Evolutionary conservation across 768 basidiomycete genomes (phyloP), one percentile per base, ranked within the genome.

Genomic region (Chalciporus sphaerocephalus): DNA sequence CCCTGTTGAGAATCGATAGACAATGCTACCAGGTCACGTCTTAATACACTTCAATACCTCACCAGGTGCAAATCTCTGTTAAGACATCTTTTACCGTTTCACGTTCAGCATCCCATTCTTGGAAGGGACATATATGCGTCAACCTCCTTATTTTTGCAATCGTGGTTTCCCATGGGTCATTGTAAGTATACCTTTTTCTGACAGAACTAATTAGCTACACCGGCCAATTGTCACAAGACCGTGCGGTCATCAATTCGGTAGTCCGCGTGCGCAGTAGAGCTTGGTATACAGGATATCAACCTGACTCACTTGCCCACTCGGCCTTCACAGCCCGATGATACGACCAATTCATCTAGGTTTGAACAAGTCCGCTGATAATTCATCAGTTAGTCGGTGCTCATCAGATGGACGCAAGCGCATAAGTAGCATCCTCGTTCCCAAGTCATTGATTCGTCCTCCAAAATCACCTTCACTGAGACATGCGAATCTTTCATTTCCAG

Each of bases 1-100:
- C 24, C 21, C 23, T 35, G 22, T 23, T n/a, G 16, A 32, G 42
- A 42, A 44, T 42, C 39, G 15, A 49, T 47, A 53, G 40, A 52
- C 7, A 32, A 15, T 32, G 13, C 30, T 32, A 32, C 30, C 30
- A 32, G n/a, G 30, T n/a, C n/a, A 32, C 30, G 3, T n/a, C 30
- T 32, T 1, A 5, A 32, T 5, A 12, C 13, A 28, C 28, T 28
- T 12, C 28, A 11, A 28, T 28, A 5, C 28, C 11, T 25, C 24
- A 25, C n/a, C n/a, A n/a, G n/a, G n/a, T n/a, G n/a, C n/a, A n/a
- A n/a, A n/a, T n/a, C n/a, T n/a, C n/a, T n/a, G n/a, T n/a, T n/a
- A 25, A 25, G 8, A 11, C 24, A 11, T 25, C 11, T 11, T 2
- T 25, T 8, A 25, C 27, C 13, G 27, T 27, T 8, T 27, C 11